Evolutionary conservation across 257 asterid species (phyloP).

Genomic region (Lavandula angustifolia): DNA sequence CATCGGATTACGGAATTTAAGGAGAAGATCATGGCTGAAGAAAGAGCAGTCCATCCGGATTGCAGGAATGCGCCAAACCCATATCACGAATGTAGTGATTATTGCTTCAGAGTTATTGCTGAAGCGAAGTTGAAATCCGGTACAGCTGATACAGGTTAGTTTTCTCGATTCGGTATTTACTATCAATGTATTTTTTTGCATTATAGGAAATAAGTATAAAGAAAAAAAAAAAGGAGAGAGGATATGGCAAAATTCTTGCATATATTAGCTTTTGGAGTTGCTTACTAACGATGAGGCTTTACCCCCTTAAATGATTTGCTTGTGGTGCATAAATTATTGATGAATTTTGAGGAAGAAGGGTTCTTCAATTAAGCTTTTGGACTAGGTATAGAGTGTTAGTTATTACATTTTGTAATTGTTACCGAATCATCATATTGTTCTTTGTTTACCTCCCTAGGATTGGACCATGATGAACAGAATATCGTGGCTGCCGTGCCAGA

Average conservation of each 20-base stretch:
- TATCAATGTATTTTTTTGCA: not conserved
- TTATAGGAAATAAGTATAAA: not conserved
- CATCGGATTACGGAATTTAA: not conserved
- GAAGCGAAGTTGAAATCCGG: conserved; percentile 45
- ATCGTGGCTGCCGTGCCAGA: conserved; percentile 31
- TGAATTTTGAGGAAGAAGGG: too few relatives aligned
- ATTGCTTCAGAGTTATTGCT: conserved; percentile 64
- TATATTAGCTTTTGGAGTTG: conserved; percentile 1
- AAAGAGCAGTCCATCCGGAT: conserved; percentile 67
- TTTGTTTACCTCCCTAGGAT: conserved; percentile 33
- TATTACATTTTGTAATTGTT: not conserved
- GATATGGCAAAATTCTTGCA: not conserved
- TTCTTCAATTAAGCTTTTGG: not conserved
- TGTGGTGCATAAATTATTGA: too few relatives aligned
- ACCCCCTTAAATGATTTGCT: too few relatives aligned
- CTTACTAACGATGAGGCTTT: too few relatives aligned
- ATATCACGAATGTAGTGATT: conserved; percentile 66
- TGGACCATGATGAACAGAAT: conserved; percentile 35
- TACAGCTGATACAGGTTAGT: conserved; percentile 41
- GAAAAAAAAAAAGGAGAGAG: too few relatives aligned
- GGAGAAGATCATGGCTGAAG: conserved; percentile 37
- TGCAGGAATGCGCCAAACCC: conserved; percentile 71
- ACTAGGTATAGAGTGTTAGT: not conserved
- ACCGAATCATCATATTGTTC: not conserved
- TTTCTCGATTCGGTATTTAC: not conserved